These are phyloP conservation scores for Fusarium acutatum DNA, from an alignment of 2,329 filamentous ascomycete genomes.

Conservation along the genomic window DNA sequence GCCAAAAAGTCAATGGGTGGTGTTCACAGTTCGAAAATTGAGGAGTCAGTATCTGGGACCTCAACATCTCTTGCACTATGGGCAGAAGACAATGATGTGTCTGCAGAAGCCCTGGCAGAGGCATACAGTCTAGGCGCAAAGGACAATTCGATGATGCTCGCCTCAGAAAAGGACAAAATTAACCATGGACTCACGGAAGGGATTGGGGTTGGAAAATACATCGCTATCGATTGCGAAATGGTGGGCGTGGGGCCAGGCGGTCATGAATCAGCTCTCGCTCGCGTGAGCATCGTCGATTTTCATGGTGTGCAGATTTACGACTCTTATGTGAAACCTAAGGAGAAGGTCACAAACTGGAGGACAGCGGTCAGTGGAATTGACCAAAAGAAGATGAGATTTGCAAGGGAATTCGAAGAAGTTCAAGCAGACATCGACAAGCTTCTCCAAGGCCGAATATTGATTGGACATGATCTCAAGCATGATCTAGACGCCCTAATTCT, in stretches of 20 bases:
- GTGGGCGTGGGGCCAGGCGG: conserved; percentile 82
- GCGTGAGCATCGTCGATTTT: conserved; percentile 92
- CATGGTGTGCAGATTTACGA: conserved; percentile 94
- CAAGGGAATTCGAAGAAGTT: conserved; percentile 78
- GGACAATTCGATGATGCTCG: conserved; percentile 58
- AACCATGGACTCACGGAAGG: conserved; percentile 71
- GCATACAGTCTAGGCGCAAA: conserved; percentile 67
- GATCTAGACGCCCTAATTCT: conserved; percentile 80
- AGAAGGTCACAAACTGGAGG: conserved; percentile 88
- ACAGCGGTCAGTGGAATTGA: conserved; percentile 86
- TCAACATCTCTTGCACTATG: conserved; percentile 67
- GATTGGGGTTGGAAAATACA: conserved; percentile 83
- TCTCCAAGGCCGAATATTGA: conserved; percentile 74
- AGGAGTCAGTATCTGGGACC: conserved; percentile 50
- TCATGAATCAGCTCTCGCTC: conserved; percentile 79
- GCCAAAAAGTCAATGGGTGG: conserved; percentile 60
- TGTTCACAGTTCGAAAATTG: conserved; percentile 59
- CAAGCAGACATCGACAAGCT: conserved; percentile 76
- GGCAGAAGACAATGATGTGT: conserved; percentile 68
- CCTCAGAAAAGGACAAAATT: conserved; percentile 59
- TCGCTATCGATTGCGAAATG: conserved; percentile 98
- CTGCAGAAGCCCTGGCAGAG: conserved; percentile 66
- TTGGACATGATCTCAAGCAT: conserved; percentile 86
- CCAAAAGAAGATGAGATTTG: conserved; percentile 74
- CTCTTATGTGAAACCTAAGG: conserved; percentile 83